Base-by-base conservation (phyloP, 331 rosid species). In the Rhamnella rubrinervis region DNA sequence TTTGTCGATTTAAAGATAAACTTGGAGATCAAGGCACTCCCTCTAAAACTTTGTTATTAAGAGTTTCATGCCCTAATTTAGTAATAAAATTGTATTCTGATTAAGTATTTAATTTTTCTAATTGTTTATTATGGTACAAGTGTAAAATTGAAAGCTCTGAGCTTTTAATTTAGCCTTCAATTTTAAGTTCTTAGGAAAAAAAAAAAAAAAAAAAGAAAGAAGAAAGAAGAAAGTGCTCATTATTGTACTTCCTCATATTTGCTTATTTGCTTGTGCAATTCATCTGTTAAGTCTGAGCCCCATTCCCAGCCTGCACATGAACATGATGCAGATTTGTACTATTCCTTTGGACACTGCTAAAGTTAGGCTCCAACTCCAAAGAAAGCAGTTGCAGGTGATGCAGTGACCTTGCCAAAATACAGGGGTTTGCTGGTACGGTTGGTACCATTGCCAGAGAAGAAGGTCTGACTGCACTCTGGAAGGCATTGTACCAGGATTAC, bases 291-390 rank as follows among this genome's bases (percentile, higher is more conserved):
- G 10, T 8, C 35, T 44, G 31, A 39, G n/a, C 5, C 37, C 23
- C 18, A 35, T 37, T 65, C 3, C 25, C 18, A 37, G 5, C 11
- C 28, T n/a, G 50, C 11, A 5, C 13, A 28, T 82, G 55, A 65
- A 46, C 70, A 55, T 78, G 79, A 78, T 61, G 68, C 77, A 93
- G 98, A 68, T 83, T 41, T 88, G 92, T 59, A 93, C 97, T 23
- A 87, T 90, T 81, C 98, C 97, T 25, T 71, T 93, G 88, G 98
- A 93, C 88, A 93, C 97, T 61, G 98, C 98, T 60, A 93, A 93
- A 85, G 98, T 93, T 67, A 86, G 98, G 84, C 98, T 93, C 76
- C 97, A 93, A 80, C 86, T 93, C 68, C 98, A 93, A 66, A 90
- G 72, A 91, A 86, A 68, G 92, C 84, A 61, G 79, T 81, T 14